phyloP scores from a whole-genome alignment of 1,284 basidiomycete genomes.

The Malassezia vespertilionis region DNA sequence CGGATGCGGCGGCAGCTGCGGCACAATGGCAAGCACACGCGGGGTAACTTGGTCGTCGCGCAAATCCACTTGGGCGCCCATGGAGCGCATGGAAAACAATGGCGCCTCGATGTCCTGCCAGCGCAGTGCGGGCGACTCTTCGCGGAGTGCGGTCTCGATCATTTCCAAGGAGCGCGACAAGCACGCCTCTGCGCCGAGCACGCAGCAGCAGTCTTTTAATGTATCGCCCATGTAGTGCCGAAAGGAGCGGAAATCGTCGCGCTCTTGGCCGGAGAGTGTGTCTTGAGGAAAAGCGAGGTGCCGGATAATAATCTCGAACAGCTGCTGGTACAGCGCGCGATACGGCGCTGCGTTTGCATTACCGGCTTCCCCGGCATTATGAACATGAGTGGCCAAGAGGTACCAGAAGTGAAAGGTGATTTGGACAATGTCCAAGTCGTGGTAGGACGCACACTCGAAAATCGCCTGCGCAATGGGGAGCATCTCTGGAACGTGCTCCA shows the following conservation, averaged over 20 bases:
- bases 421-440: slow-evolving; percentile 87
- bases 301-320: slow-evolving; percentile 75
- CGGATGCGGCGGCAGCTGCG: slow-evolving; percentile 78
- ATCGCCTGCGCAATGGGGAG: slow-evolving; percentile 90
- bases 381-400: slow-evolving; percentile 44
- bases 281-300: slow-evolving; percentile 80
- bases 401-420: slow-evolving; percentile 99
- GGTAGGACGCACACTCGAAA: slow-evolving; percentile 81
- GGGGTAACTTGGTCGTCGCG: slow-evolving; percentile 75
- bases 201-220: slow-evolving; percentile 93
- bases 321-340: slow-evolving; percentile 65
- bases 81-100: slow-evolving; percentile 91
- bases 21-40: slow-evolving; percentile 87
- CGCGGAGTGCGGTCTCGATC: slow-evolving; percentile 60
- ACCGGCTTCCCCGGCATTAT: slow-evolving; percentile 13
- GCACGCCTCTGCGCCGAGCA: slow-evolving; percentile 77
- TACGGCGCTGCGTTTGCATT: slow-evolving; percentile 52
- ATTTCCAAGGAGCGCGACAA: slow-evolving; percentile 69
- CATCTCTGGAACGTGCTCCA: slow-evolving; percentile 78
- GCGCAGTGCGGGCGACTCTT: slow-evolving; percentile 41
- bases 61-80: slow-evolving; percentile 86
- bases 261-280: slow-evolving; percentile 71
- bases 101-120: slow-evolving; percentile 99
- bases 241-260: slow-evolving; percentile 87
- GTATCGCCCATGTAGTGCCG: slow-evolving; percentile 98